Percentiles rank a stretch among this genome's conserved stretches.
Conservation (phyloP, 2,329 filamentous ascomycete species). For the Aureobasidium pullulans region DNA sequence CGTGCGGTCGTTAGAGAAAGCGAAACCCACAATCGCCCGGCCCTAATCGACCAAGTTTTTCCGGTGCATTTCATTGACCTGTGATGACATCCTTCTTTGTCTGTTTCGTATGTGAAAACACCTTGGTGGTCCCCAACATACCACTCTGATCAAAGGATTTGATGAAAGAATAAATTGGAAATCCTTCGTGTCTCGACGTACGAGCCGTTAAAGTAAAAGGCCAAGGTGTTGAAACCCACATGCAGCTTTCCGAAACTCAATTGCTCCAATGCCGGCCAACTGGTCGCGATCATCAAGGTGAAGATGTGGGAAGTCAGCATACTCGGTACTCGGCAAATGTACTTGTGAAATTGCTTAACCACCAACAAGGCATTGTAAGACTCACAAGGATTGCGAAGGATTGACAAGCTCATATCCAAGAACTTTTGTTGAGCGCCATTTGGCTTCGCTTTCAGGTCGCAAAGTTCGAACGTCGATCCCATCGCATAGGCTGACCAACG, state of each 20-base stretch:
- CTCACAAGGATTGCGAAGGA: background rate
- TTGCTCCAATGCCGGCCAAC: background rate
- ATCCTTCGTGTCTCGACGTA: background rate
- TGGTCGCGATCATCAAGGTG: background rate
- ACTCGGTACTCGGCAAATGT: background rate
- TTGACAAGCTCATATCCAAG: background rate
- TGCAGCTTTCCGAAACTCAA: background rate
- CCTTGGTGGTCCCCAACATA: background rate
- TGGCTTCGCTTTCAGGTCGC: background rate
- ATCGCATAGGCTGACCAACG: background rate
- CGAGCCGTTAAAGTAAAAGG: background rate
- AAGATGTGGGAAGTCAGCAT: background rate
- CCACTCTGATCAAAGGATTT: background rate
- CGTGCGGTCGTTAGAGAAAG: background rate
- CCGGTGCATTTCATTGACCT: background rate
- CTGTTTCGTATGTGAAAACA: background rate
- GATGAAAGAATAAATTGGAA: background rate
- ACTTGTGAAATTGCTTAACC: background rate
- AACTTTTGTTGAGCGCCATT: background rate
- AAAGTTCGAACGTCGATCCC: background rate
- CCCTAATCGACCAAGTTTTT: background rate
- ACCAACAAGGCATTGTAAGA: background rate
- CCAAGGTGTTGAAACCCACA: background rate
- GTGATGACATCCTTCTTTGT: slow-evolving; percentile 1
- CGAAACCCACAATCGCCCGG: background rate